These are phyloP conservation scores for Zymoseptoria ardabiliae DNA, from an alignment of 2,329 filamentous ascomycete species.

Conservation along the genomic window DNA sequence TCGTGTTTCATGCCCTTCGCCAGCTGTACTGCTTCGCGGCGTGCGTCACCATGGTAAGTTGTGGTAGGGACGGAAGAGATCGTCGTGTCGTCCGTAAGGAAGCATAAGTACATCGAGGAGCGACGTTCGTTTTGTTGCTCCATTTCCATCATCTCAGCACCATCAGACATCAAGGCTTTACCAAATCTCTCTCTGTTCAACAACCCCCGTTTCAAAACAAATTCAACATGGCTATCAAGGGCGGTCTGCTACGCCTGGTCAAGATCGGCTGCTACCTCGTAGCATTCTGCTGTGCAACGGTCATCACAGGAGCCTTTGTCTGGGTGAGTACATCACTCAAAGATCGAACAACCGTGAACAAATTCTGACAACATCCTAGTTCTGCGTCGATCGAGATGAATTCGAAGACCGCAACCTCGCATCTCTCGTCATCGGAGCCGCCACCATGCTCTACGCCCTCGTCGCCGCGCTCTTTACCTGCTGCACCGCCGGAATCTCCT, in stretches of 20 bases:
- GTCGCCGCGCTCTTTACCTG: conserved; percentile 3
- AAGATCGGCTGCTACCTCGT: conserved; percentile 7
- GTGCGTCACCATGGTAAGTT: background rate
- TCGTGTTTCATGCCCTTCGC: background rate
- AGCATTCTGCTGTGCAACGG: conserved; percentile 4
- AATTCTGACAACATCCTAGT: background rate
- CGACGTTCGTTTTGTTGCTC: background rate
- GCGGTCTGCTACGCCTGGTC: conserved; percentile 7
- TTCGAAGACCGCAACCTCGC: conserved; percentile 2
- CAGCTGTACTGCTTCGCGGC: background rate
- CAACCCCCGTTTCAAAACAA: background rate
- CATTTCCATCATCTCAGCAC: background rate
- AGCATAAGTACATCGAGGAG: background rate
- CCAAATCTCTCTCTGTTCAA: background rate
- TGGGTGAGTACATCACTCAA: conserved; percentile 1
- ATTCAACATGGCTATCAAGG: conserved; percentile 5
- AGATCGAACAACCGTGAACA: background rate
- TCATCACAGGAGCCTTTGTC: conserved; percentile 10
- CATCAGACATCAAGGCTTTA: background rate
- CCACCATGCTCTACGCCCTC: conserved; percentile 1
- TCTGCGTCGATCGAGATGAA: background rate
- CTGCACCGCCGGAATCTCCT: conserved; percentile 6
- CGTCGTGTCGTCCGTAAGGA: background rate
- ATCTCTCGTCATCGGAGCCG: conserved; percentile 3
- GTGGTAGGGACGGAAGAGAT: background rate